Base-by-base conservation (phyloP, 2,329 filamentous ascomycete genomes). In the Thermomyces lanuginosus region DNA sequence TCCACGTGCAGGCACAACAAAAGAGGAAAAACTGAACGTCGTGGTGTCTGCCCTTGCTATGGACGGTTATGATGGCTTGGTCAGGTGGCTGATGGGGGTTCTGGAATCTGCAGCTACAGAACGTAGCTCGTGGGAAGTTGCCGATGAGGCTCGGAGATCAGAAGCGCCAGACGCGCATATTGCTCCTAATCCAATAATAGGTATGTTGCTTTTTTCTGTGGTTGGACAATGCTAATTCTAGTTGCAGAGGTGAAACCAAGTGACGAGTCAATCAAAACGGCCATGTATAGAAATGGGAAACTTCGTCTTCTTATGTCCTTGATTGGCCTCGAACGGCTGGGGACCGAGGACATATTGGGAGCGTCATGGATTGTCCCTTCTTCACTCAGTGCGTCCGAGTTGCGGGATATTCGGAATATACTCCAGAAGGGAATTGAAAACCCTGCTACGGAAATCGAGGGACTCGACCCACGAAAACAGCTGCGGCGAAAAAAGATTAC, bases 281-380 rank as follows among this genome's bases (percentile, higher is more conserved):
- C 81, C 14, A 73, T 92, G 54, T 91, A 91, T 60, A 91, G 82
- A 46, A 91, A 95, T 50, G 74, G 79, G 6, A 76, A 86, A 42
- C 64, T 95, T 2, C 76, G 84, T 17, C 70, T 95, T 2, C 66
- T 98, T 3, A 76, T 95, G 67, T 75, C 64, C 1, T 63, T 89
- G 0, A 62, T 76, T 10, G 79, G 78, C 1, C 69, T 91, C 34
- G 64, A 76, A 41, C 64, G 74, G 26, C 45, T 69, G 5, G 69
- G 68, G 16, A 49, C 58, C 19, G 74, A 82, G 21, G 80, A 92
- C 43, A 74, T 79, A 3, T 64, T 68, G 1, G 77, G 86, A 31
- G 75, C 78, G 2, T 60, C 64, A 1, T 95, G 89, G 89, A 57
- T 79, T 22, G 63, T 95, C 21, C 78, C 83, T 0, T 63, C 70